These are phyloP conservation scores for Mycena filopes DNA, from an alignment of 768 basidiomycete species.

Conservation along the genomic window DNA sequence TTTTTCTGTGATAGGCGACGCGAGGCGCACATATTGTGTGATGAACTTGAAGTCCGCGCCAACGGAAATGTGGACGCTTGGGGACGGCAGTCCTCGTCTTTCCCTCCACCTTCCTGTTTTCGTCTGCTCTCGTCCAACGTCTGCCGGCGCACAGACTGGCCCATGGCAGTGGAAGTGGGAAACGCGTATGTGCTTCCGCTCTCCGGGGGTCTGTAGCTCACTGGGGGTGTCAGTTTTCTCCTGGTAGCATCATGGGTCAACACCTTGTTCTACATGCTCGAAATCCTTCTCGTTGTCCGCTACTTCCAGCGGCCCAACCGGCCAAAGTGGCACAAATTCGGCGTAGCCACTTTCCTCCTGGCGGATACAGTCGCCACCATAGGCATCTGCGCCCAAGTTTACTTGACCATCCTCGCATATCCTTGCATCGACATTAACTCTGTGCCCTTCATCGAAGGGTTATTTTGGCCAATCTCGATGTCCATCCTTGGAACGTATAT, in stretches of 20 bases:
- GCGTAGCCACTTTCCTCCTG: neutral
- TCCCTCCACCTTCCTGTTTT: neutral
- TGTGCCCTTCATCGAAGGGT: neutral
- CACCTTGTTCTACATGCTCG: constrained; percentile 4
- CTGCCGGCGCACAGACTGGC: too few relatives aligned
- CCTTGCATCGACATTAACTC: neutral
- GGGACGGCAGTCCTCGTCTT: too few relatives aligned
- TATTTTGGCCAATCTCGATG: constrained; percentile 1
- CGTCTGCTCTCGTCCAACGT: neutral
- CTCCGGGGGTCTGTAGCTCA: neutral
- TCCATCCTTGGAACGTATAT: constrained; percentile 13
- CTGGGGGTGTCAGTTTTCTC: constrained; percentile 6
- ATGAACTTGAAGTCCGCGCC: too few relatives aligned
- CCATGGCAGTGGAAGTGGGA: neutral
- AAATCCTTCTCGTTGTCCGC: constrained; percentile 5
- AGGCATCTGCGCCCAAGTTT: constrained; percentile 9
- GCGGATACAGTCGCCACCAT: constrained; percentile 8
- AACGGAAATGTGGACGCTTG: too few relatives aligned
- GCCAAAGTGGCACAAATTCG: constrained; percentile 2
- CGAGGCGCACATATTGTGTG: too few relatives aligned
- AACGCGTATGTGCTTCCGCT: constrained; percentile 1
- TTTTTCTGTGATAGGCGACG: too few relatives aligned
- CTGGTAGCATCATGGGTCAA: constrained; percentile 19
- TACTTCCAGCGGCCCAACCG: constrained; percentile 15
- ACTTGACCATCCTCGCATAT: neutral